These are phyloP conservation scores for Entophlyctis luteolus DNA, from an alignment of 192 early-diverging fungal species.

Conservation along the genomic window DNA sequence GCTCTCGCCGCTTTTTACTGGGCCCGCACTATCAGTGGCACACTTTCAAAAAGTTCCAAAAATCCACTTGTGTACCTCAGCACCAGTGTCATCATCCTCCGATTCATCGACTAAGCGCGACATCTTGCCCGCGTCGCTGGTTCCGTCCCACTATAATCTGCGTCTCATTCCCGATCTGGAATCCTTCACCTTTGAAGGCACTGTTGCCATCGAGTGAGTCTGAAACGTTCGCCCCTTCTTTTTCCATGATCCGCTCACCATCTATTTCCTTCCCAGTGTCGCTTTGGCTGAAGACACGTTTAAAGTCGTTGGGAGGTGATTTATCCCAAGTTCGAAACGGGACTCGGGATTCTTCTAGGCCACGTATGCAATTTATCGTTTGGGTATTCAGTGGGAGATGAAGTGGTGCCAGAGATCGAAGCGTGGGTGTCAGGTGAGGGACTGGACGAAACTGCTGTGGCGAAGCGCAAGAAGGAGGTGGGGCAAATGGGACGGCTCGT, in stretches of 20 bases:
- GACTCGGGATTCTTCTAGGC: not conserved
- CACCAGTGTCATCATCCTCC: slow-evolving; percentile 49
- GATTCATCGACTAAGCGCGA: slow-evolving; percentile 43
- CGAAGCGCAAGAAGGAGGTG: slow-evolving; percentile 2
- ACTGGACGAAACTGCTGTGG: slow-evolving; percentile 8
- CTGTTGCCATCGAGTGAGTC: slow-evolving; percentile 57
- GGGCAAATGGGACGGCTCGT: not conserved
- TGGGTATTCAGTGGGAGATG: not conserved
- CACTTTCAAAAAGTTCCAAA: no score
- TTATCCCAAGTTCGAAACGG: not conserved
- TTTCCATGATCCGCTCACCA: no score
- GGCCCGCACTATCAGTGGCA: no score
- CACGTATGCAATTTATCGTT: not conserved
- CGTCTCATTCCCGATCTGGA: slow-evolving; percentile 46
- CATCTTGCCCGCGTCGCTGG: slow-evolving; percentile 61
- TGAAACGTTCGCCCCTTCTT: not conserved
- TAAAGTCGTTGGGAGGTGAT: slow-evolving; percentile 9
- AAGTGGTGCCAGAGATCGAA: not conserved
- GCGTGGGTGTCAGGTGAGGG: slow-evolving; percentile 11
- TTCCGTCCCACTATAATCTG: slow-evolving; percentile 63
- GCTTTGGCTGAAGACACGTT: not conserved
- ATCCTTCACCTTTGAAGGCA: slow-evolving; percentile 63
- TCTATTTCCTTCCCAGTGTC: not conserved
- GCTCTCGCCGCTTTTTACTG: no score
- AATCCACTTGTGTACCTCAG: slow-evolving; percentile 21